Evolutionary conservation across 23 red algal genomes (phyloP), one percentile per base, ranked within the genome.

Genomic region (Gracilaria domingensis): DNA sequence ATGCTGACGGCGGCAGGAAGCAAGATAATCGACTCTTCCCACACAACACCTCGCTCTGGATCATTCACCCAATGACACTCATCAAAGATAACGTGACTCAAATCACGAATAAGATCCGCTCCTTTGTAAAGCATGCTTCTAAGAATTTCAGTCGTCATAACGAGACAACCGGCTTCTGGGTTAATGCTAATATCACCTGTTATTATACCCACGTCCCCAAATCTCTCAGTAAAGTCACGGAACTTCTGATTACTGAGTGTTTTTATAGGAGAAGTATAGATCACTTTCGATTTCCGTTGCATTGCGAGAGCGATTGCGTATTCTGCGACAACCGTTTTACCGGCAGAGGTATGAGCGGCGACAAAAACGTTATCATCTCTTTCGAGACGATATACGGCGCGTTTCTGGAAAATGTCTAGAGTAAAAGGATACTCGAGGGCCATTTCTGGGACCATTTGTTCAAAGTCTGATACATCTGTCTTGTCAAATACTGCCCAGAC

Each of bases 211-310:
- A 98, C 92, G 49, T 91, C 83, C 0, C 77, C 88, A 67, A 92
- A 96, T 45, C 87, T 58, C 23, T 87, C 53, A 35, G 88, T 81
- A 81, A 98, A 98, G 67, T 98, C 96, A 28, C 96, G 86, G 77
- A 95, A 98, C 88, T 98, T 98, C 87, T 98, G 96, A 59, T 98
- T 98, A 78, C 93, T 95, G 11, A 98, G 81, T 54, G 96, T 98
- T 82, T 98, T 98, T 55, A 98, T 98, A 25, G 96, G 96, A 36
- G 92, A 95, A 9, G 96, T 95, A 74, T 98, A 98, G 25, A 98
- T 89, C 25, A 92, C 88, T 62, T 98, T 98, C 30, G 96, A 95
- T 54, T 84, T 88, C 57, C 94, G 67, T 47, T 87, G 83, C 59
- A 76, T 86, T 8, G 96, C 76, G 20, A 98, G 87, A 39, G 92